Percentiles rank a stretch among this genome's conserved stretches.
Evolutionary conservation across 2,329 filamentous ascomycete genomes (phyloP).

Genomic region (Colletotrichum zoysiae): DNA sequence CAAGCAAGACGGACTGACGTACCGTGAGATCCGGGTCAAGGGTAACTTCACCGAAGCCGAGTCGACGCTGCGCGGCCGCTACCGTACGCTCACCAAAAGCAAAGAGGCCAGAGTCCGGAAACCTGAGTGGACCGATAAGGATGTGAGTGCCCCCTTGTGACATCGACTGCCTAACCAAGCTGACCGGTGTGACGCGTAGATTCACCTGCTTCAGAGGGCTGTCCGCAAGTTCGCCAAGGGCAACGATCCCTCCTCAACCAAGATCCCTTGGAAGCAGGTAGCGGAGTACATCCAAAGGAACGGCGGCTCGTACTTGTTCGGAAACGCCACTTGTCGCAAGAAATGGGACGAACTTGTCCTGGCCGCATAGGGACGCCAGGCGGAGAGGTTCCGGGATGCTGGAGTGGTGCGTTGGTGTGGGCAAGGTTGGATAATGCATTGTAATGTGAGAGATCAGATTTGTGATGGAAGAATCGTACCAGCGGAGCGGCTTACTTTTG

Average conservation of each 20-base stretch:
- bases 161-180: background rate
- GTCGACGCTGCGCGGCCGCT: constrained; percentile 78
- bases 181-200: constrained; percentile 48
- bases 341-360: constrained; percentile 63
- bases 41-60: constrained; percentile 74
- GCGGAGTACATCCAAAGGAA: constrained; percentile 64
- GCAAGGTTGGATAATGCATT: background rate
- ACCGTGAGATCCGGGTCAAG: constrained; percentile 70
- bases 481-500: background rate
- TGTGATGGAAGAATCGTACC: background rate
- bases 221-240: constrained; percentile 54
- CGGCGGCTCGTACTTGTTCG: constrained; percentile 71
- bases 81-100: constrained; percentile 73
- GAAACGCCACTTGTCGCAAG: constrained; percentile 69
- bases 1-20: constrained; percentile 70
- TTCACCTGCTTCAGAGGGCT: constrained; percentile 59
- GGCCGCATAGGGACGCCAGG: constrained; percentile 13
- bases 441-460: constrained; percentile 7
- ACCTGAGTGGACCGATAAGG: constrained; percentile 71
- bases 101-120: constrained; percentile 73
- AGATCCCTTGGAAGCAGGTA: constrained; percentile 69
- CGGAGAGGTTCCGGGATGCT: background rate
- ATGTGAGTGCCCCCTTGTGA: constrained; percentile 65
- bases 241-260: constrained; percentile 49
- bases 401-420: background rate